Conservation (phyloP, 345 rosid species). For the Raphanus sativus region DNA sequence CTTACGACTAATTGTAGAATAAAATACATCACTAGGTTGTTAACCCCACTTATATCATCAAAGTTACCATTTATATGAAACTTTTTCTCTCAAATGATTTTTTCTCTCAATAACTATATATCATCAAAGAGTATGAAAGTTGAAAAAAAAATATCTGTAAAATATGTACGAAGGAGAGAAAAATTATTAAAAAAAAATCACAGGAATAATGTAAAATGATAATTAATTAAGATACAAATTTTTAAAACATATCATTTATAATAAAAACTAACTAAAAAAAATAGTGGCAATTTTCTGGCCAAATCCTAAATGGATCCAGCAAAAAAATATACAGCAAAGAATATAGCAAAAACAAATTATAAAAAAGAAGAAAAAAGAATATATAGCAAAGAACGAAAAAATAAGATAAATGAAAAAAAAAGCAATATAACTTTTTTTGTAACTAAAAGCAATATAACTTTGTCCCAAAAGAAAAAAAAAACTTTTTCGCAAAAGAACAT, state of each 20-base stretch:
- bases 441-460: background rate
- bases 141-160: too few relatives aligned
- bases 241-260: too few relatives aligned
- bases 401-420: too few relatives aligned
- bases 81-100: background rate
- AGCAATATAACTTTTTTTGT: too few relatives aligned
- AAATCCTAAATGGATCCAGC: background rate
- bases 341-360: too few relatives aligned
- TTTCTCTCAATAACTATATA: background rate
- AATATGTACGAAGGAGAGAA: background rate
- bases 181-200: background rate
- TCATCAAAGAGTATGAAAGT: background rate
- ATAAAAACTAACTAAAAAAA: too few relatives aligned
- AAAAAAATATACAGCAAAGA: background rate
- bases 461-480: background rate
- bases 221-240: too few relatives aligned
- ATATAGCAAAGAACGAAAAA: too few relatives aligned
- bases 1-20: background rate
- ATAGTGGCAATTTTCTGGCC: background rate
- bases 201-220: too few relatives aligned
- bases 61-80: too few relatives aligned
- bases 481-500: background rate
- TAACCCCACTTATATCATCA: background rate
- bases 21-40: background rate
- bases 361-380: background rate